Conservation (phyloP, 345 rosid genomes). For the Arabidopsis arenosa region DNA sequence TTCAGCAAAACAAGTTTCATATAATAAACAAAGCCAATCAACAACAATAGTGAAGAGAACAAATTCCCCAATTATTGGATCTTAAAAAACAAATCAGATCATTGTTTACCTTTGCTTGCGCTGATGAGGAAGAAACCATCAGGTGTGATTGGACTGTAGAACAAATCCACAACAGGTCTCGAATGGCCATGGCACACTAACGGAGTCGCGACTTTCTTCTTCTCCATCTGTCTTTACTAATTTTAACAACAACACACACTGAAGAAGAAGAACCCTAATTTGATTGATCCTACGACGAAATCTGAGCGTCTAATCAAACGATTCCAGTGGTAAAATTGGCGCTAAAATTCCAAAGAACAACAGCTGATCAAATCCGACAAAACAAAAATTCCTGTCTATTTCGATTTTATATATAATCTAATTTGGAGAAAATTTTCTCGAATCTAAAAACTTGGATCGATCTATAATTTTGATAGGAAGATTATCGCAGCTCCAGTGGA, state of each 20-base stretch:
- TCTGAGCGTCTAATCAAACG: not conserved
- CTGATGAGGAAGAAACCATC: constrained; percentile 84
- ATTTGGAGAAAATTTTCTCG: not conserved
- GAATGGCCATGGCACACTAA: constrained; percentile 84
- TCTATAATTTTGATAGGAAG: constrained; percentile 20
- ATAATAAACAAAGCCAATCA: not conserved
- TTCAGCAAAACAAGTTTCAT: not conserved
- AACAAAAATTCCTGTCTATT: constrained; percentile 10
- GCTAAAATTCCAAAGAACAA: constrained; percentile 19
- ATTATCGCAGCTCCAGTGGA: constrained; percentile 29
- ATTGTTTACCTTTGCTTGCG: constrained; percentile 66
- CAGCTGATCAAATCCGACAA: constrained; percentile 15
- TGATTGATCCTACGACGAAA: constrained; percentile 6
- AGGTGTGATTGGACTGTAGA: constrained; percentile 71
- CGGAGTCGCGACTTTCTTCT: constrained; percentile 70
- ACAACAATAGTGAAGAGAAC: not conserved
- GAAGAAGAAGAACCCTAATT: constrained; percentile 1
- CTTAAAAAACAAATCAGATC: not conserved
- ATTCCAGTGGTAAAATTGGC: not conserved
- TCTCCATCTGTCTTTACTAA: constrained; percentile 53
- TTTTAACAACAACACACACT: constrained; percentile 10
- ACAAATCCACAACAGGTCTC: constrained; percentile 76
- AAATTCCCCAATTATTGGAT: not conserved
- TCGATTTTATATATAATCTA: not conserved
- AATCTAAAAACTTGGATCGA: constrained; percentile 1